Percentiles rank a stretch among this genome's conserved stretches.
These are phyloP conservation scores for Pelargonium cotyledonis DNA, from an alignment of 441 rosid species.

Conservation along the genomic window DNA sequence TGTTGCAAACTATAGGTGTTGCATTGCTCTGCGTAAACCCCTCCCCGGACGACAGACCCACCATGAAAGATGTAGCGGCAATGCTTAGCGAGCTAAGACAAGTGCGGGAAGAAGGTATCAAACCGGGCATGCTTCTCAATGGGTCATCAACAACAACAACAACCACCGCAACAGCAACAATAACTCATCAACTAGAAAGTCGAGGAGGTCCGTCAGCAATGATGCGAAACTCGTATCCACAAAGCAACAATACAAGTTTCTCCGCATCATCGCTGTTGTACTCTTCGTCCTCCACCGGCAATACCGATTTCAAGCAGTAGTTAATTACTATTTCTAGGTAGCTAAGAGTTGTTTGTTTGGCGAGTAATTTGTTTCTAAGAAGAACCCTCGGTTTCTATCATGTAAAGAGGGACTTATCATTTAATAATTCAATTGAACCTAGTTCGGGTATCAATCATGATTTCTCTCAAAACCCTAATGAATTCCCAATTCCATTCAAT, in stretches of 20 bases:
- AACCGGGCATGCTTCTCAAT: conserved; percentile 64
- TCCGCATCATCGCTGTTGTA: conserved; percentile 68
- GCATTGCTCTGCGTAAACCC: conserved; percentile 74
- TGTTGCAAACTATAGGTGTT: conserved; percentile 75
- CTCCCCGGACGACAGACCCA: conserved; percentile 77
- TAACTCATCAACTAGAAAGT: conserved; percentile 21
- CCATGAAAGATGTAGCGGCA: conserved; percentile 87
- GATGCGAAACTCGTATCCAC: conserved; percentile 32
- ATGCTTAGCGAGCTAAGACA: conserved; percentile 88
- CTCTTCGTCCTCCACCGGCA: conserved; percentile 42
- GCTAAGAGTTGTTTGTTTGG: not conserved
- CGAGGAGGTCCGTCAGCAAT: conserved; percentile 30
- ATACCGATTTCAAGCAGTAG: conserved; percentile 24
- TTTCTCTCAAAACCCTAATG: no score
- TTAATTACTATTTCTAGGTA: not conserved
- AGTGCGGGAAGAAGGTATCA: conserved; percentile 75
- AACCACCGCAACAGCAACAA: not conserved
- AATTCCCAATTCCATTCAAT: no score
- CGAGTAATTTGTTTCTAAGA: not conserved
- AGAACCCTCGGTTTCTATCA: not conserved
- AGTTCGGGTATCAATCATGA: no score
- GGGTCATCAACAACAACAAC: conserved; percentile 44
- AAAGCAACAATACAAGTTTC: conserved; percentile 77
- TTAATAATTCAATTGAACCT: not conserved
- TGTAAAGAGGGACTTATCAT: not conserved